phyloP scores from a whole-genome alignment of 2,329 filamentous ascomycete species.

The Talaromyces sp. region DNA sequence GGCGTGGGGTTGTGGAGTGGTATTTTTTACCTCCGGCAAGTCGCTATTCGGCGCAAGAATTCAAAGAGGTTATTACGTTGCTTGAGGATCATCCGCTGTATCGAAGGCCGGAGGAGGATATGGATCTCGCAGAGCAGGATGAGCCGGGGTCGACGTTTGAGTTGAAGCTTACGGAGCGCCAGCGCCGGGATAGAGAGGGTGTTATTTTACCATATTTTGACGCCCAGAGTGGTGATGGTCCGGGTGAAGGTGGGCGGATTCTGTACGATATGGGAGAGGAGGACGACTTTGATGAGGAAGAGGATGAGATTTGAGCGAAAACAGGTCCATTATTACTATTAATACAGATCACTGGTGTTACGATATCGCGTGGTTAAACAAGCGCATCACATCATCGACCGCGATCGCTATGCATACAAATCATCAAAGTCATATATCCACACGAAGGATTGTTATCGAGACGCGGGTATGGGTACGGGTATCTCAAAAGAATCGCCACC shows the following conservation, averaged over 20 bases:
- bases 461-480: background rate
- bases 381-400: conserved; percentile 3
- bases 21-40: conserved; percentile 56
- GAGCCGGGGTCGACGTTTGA: conserved; percentile 77
- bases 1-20: conserved; percentile 71
- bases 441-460: conserved; percentile 26
- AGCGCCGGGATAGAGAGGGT: conserved; percentile 78
- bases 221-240: conserved; percentile 71
- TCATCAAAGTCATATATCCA: conserved; percentile 40
- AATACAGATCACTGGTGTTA: conserved; percentile 2
- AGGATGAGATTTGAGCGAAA: conserved; percentile 73
- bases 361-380: background rate
- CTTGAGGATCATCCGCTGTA: conserved; percentile 77
- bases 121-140: conserved; percentile 48
- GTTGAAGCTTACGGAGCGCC: conserved; percentile 83
- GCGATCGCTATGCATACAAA: conserved; percentile 21
- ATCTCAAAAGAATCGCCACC: conserved; percentile 85
- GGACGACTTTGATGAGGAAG: conserved; percentile 95
- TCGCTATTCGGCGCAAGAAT: conserved; percentile 46
- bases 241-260: conserved; percentile 86
- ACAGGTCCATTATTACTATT: conserved; percentile 4
- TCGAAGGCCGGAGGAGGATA: conserved; percentile 47
- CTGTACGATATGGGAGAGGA: conserved; percentile 95
- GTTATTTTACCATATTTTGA: conserved; percentile 96
- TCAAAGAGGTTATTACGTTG: conserved; percentile 57